Percentiles rank a stretch among this genome's conserved stretches.
Evolutionary conservation across 2,329 filamentous ascomycete genomes (phyloP).

Genomic region (Talaromyces sp.): DNA sequence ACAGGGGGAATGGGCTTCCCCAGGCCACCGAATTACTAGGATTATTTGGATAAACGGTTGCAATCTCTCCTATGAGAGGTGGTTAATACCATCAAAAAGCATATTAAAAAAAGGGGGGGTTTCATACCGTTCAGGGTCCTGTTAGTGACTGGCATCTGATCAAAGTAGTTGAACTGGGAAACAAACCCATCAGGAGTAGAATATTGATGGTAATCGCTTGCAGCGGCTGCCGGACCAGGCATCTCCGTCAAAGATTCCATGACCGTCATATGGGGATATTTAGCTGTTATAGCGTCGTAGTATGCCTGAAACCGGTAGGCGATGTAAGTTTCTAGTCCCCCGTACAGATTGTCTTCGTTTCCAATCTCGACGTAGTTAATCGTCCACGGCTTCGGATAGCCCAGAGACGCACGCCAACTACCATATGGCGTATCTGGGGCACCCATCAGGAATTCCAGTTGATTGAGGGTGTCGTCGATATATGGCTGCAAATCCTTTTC

Average conservation of each 20-base stretch:
- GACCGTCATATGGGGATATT: constrained; percentile 48
- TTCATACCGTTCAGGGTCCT: constrained; percentile 31
- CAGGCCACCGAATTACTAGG: constrained; percentile 44
- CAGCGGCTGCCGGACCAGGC: constrained; percentile 28
- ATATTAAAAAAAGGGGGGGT: constrained; percentile 21
- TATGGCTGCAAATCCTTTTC: not conserved
- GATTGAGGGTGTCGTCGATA: constrained; percentile 10
- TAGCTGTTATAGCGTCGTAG: constrained; percentile 55
- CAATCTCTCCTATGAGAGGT: constrained; percentile 30
- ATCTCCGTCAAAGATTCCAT: constrained; percentile 8
- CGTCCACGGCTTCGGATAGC: constrained; percentile 59
- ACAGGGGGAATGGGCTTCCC: constrained; percentile 46
- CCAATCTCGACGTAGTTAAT: constrained; percentile 64
- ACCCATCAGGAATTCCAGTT: constrained; percentile 55
- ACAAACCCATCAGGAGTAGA: constrained; percentile 41
- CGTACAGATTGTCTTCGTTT: constrained; percentile 61
- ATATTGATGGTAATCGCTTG: constrained; percentile 46
- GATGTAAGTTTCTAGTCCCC: constrained; percentile 39
- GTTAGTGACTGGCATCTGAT: constrained; percentile 38
- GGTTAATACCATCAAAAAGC: constrained; percentile 19
- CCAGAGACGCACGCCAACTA: constrained; percentile 55
- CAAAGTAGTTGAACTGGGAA: constrained; percentile 43
- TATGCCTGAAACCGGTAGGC: constrained; percentile 58
- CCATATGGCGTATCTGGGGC: constrained; percentile 56
- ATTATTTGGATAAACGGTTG: constrained; percentile 42